Evolutionary conservation across 768 basidiomycete genomes (phyloP), one percentile per base, ranked within the genome.

Genomic region (Kwoniella botswanensis): DNA sequence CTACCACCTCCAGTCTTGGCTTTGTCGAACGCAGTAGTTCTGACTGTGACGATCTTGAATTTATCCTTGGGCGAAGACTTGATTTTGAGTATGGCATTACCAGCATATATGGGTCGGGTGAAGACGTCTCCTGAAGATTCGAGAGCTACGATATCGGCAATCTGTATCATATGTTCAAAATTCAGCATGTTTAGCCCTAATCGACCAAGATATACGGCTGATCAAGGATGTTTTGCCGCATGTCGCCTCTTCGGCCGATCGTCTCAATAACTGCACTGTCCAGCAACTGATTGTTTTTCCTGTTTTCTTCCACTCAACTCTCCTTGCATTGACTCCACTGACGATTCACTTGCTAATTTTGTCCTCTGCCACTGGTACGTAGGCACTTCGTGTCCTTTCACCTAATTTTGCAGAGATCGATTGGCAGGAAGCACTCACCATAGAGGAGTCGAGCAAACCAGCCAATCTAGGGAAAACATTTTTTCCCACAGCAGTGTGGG

Each of bases 21-120:
- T 67, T 86, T 84, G 35, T 90, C 85, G 84, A 97, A 98, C 11
- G 94, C 93, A 1, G 94, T 96, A 17, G 91, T 89, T 73, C 97
- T 90, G 24, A 98, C 93, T 52, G 96, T 97, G 85, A 98, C 93
- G 83, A 99, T 89, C 83, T 98, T 98, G 85, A 94, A 84, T 41
- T 88, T 87, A 77, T 97, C 87, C 63, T 88, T 88, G n/a, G 89
- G 88, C 0, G 92, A 92, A 24, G 81, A 82, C 70, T 90, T 90
- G 75, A 99, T 90, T 54, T 94, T 96, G 26, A 94, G 88, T 67
- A 98, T 93, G 56, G 97, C 97, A 80, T 98, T 98, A 60, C 97
- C 97, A 24, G 97, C 97, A 78, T 99, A 98, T 78, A 98, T 97
- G 29, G 93, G 94, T 26, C 96, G 92, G 4, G 92, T 90, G 83